Evolutionary conservation across 257 asterid species (phyloP).

Genomic region (Paraleonurus japonicus): DNA sequence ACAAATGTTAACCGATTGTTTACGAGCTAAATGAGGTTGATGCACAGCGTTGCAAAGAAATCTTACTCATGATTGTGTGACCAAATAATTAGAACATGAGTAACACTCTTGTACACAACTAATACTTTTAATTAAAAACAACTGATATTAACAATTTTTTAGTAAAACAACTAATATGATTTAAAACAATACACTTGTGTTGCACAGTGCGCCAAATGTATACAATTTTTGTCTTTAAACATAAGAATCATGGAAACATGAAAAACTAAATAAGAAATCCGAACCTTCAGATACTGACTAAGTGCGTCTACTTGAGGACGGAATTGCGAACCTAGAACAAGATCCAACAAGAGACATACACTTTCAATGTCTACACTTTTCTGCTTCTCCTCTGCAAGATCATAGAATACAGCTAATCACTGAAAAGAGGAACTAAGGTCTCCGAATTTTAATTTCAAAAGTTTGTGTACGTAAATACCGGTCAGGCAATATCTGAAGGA

Average conservation of each 20-base stretch:
- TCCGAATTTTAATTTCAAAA: background rate
- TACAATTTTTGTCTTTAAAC: no score
- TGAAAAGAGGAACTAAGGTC: background rate
- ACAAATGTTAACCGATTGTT: background rate
- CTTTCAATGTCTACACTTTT: conserved; percentile 76
- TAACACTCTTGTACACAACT: no score
- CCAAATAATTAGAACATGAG: background rate
- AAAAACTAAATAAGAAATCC: conserved; percentile 15
- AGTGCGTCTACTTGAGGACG: conserved; percentile 64
- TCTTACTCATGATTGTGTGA: background rate
- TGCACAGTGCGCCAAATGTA: no score
- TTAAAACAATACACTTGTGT: no score
- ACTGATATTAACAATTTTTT: no score
- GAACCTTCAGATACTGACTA: conserved; percentile 70
- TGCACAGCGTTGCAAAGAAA: no score
- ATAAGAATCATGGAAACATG: background rate
- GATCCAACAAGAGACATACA: conserved; percentile 64
- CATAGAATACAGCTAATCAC: conserved; percentile 13
- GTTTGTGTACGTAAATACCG: conserved; percentile 39
- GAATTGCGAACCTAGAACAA: conserved; percentile 62
- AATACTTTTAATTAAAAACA: no score
- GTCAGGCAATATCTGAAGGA: conserved; percentile 77
- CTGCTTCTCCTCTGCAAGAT: conserved; percentile 77
- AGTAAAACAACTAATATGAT: no score
- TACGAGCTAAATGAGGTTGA: background rate